Evolutionary conservation across 192 early-diverging fungal species (phyloP), one percentile per base, ranked within the genome.

Genomic region (Dissophora ornata): DNA sequence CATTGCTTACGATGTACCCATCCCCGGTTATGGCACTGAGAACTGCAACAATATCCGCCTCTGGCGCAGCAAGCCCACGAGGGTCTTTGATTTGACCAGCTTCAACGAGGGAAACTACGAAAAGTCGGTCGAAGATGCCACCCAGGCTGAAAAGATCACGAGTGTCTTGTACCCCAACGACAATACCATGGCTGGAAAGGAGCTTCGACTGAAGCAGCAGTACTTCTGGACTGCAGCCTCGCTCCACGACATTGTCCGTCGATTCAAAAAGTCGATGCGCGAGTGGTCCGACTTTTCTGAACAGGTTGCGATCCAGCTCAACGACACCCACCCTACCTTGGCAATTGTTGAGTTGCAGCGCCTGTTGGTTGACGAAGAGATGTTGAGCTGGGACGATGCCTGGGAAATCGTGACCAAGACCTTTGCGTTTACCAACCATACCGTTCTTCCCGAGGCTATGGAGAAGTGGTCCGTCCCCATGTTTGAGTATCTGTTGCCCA

Each of bases 351-450:
- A 99, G 85, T 81, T 99, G 51, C 91, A 95, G 84, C 90, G 97
- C 67, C 86, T 98, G 24, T 82, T 99, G 61, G 86, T 99, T 5
- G 97, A 99, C 82, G 88, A 94, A 32, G 96, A 98, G 80, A 62
- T 73, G 66, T 79, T 99, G 51, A 81, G 67, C 41, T 99, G 97
- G 97, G 97, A 98, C 81, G 89, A 90, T 57, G 96, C 97, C 25
- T 99, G 96, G 96, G 87, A 86, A n/a, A 92, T 93, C 59, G 89
- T 89, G 21, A 96, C 91, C 47, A 88, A 84, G 69, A 94, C 92
- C 1, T 97, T 97, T 86, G 97, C 95, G 19, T 98, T 97, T 80
- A 99, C 97, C 79, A 99, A 99, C 84, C 97, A 99, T 86, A 99
- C 97, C 3, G 95, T 99, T 19, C 88, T 99, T 57, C 97, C 97